Evolutionary conservation across 768 basidiomycete species (phyloP), one percentile per base, ranked within the genome.

Genomic region (Cyclocybe cylindracea): DNA sequence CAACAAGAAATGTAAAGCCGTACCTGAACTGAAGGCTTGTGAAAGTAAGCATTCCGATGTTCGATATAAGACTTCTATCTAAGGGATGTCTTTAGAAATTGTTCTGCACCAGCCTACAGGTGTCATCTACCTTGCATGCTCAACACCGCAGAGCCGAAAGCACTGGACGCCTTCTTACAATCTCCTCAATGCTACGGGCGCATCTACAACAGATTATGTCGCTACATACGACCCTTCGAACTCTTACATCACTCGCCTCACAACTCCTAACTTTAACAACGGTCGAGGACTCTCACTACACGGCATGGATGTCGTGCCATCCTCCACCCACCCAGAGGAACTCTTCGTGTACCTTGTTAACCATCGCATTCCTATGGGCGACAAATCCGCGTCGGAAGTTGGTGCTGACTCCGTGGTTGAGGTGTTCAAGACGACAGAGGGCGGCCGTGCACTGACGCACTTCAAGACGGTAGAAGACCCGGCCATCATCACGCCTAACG

Each of bases 351-450:
- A 88, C 60, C 69, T 86, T n/a, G 71, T 90, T 56, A 90, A 90
- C 64, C 88, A 90, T 61, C 83, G 85, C 32, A 68, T 67, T 18
- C 87, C 86, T 0, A 49, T 72, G 2, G 66, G 65, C 11, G 71
- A 64, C 10, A 57, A 64, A 10, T 62, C 70, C 18, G 65, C 79
- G 1, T 51, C 46, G 3, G 55, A 61, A 10, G 71, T 77, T 5
- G 89, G 89, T n/a, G 86, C 88, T 1, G 83, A 90, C 61, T 87
- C 87, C 1, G 78, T 74, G 46, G 69, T 91, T 18, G 89, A 91
- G 61, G 73, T 91, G 14, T 89, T 90, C 64, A 77, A 76, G 58
- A 84, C 82, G 1, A 65, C 54, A 0, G 58, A 78, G 4, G 79
- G 80, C 7, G 68, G 74, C 50, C 58, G 66, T 19, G 69, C 62